phyloP scores from a whole-genome alignment of 352 stramenopile genomes.

The Pseudoperonospora humuli region DNA sequence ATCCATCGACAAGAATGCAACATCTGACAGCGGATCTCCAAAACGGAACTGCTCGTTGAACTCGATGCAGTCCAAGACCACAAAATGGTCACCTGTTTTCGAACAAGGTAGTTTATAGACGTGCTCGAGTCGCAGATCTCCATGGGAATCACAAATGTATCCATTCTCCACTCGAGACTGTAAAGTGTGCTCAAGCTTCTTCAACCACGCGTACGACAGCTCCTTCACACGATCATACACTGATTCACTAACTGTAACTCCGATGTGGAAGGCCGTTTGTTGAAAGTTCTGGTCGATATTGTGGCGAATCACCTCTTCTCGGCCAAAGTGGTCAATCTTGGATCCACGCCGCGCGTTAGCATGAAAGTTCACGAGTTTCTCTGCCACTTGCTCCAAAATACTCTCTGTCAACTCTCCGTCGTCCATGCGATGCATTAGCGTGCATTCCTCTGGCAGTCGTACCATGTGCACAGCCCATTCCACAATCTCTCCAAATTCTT shows the following conservation, averaged over 20 bases:
- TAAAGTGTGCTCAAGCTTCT: conserved; percentile 34
- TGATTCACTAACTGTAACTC: conserved; percentile 31
- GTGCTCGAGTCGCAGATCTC: conserved; percentile 59
- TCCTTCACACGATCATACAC: conserved; percentile 49
- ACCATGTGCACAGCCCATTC: conserved; percentile 75
- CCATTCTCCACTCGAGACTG: conserved; percentile 38
- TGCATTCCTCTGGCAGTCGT: conserved; percentile 48
- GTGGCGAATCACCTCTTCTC: conserved; percentile 35
- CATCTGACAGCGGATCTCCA: conserved; percentile 53
- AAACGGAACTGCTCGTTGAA: conserved; percentile 78
- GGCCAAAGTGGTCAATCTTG: conserved; percentile 52
- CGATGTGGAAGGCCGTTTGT: conserved; percentile 43
- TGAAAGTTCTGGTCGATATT: conserved; percentile 76
- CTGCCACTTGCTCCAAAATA: conserved; percentile 34
- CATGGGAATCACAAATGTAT: conserved; percentile 62
- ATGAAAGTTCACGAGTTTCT: conserved; percentile 51
- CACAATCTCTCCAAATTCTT: conserved; percentile 60
- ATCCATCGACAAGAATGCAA: conserved; percentile 64
- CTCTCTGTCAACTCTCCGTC: conserved; percentile 22
- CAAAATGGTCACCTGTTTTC: conserved; percentile 12
- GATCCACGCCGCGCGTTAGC: conserved; percentile 38
- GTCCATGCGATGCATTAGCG: conserved; percentile 35
- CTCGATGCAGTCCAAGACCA: conserved; percentile 70
- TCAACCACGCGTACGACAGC: conserved; percentile 41
- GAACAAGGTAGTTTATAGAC: conserved; percentile 38